phyloP scores from a whole-genome alignment of 2,329 filamentous ascomycete species.

The Hirsutella thompsonii region DNA sequence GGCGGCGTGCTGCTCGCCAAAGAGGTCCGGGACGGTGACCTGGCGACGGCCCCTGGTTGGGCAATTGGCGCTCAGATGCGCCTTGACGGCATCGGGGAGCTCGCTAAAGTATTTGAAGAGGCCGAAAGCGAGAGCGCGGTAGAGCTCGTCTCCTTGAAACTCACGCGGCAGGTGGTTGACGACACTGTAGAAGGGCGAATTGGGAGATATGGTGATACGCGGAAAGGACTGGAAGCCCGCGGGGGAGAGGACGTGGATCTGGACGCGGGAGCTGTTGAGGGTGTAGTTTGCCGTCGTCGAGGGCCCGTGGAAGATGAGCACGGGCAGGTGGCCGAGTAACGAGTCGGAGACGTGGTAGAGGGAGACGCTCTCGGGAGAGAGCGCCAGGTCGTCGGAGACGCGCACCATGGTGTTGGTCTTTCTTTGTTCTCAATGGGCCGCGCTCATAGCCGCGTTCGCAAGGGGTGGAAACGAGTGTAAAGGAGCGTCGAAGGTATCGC shows the following conservation, averaged over 20 bases:
- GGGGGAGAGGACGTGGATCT: slow-evolving; percentile 82
- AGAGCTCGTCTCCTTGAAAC: slow-evolving; percentile 90
- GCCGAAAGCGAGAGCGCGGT: slow-evolving; percentile 80
- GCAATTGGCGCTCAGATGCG: slow-evolving; percentile 48
- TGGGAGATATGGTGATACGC: slow-evolving; percentile 85
- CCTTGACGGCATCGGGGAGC: slow-evolving; percentile 64
- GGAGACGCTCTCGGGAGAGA: slow-evolving; percentile 69
- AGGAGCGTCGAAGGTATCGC: no score
- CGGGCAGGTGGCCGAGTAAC: slow-evolving; percentile 63
- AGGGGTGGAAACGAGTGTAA: no score
- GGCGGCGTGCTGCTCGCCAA: slow-evolving; percentile 85
- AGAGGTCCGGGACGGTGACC: slow-evolving; percentile 55
- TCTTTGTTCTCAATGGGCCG: slow-evolving; percentile 13
- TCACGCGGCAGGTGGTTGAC: slow-evolving; percentile 85
- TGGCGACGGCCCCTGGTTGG: slow-evolving; percentile 44
- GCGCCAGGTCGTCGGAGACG: slow-evolving; percentile 63
- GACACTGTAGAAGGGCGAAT: slow-evolving; percentile 79
- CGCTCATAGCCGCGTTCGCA: slow-evolving; percentile 7
- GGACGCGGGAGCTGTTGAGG: slow-evolving; percentile 82
- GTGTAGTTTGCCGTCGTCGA: slow-evolving; percentile 81
- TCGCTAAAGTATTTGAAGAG: slow-evolving; percentile 91
- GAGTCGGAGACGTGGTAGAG: slow-evolving; percentile 86
- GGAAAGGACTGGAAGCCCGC: slow-evolving; percentile 84
- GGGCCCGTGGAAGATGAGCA: slow-evolving; percentile 85
- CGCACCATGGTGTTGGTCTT: slow-evolving; percentile 55